Percentiles rank a stretch among this genome's conserved stretches.
Evolutionary conservation across 345 rosid genomes (phyloP).

Genomic region (Zanthoxylum bungeanum): DNA sequence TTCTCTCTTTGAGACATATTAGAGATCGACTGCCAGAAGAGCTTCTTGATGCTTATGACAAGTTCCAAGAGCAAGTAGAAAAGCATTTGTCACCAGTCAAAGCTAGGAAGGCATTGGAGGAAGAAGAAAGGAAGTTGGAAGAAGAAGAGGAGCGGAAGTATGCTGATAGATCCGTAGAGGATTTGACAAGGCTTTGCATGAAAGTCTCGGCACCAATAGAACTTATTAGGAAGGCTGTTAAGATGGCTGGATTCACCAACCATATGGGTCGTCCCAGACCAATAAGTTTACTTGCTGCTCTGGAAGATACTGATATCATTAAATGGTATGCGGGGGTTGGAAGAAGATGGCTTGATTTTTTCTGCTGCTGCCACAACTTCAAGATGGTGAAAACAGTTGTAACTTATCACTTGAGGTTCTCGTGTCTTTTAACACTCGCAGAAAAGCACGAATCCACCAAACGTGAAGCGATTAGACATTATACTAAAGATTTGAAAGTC

Average conservation of each 20-base stretch:
- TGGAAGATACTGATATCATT: slow-evolving; percentile 84
- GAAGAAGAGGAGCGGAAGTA: slow-evolving; percentile 69
- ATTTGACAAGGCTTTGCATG: slow-evolving; percentile 72
- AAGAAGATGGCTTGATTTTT: slow-evolving; percentile 86
- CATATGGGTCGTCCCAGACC: slow-evolving; percentile 92
- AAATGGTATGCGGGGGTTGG: slow-evolving; percentile 97
- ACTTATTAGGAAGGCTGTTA: slow-evolving; percentile 78
- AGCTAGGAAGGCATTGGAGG: slow-evolving; percentile 60
- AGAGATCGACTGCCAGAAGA: slow-evolving; percentile 74
- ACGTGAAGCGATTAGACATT: slow-evolving; percentile 74
- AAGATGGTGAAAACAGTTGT: slow-evolving; percentile 77
- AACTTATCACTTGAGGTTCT: slow-evolving; percentile 83
- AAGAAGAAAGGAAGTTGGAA: slow-evolving; percentile 53
- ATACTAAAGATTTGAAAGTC: slow-evolving; percentile 71
- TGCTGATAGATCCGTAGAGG: slow-evolving; percentile 64
- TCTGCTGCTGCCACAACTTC: slow-evolving; percentile 90
- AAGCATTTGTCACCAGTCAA: slow-evolving; percentile 62
- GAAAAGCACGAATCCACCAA: slow-evolving; percentile 91
- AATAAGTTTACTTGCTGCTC: slow-evolving; percentile 51
- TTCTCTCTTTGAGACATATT: slow-evolving; percentile 70
- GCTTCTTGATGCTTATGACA: slow-evolving; percentile 73
- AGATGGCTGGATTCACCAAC: slow-evolving; percentile 82
- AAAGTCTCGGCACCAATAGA: slow-evolving; percentile 82
- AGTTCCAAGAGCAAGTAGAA: slow-evolving; percentile 75
- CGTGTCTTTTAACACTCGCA: slow-evolving; percentile 85